Percentiles rank a stretch among this genome's conserved stretches.
Evolutionary conservation across 1,284 basidiomycete genomes (phyloP).

Genomic region (Tremellales sp.): DNA sequence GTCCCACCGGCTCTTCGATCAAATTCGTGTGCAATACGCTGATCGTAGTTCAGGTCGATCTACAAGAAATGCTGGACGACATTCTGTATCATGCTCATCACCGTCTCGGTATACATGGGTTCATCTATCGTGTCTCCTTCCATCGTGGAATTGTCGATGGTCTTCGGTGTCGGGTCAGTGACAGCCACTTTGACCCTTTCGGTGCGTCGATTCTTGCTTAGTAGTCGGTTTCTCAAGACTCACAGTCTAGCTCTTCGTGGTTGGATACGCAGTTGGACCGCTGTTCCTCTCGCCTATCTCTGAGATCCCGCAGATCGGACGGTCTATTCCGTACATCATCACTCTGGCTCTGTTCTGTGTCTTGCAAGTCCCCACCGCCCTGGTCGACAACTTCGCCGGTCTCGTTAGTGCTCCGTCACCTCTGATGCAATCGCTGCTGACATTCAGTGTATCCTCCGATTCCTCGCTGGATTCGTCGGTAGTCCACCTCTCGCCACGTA

Average conservation of each 20-base stretch:
- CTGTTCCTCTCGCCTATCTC: constrained; percentile 23
- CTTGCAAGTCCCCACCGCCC: constrained; percentile 22
- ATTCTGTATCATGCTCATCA: constrained; percentile 16
- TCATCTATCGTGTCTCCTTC: constrained; percentile 57
- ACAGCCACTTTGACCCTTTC: constrained; percentile 14
- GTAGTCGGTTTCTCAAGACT: too few relatives aligned
- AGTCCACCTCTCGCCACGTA: constrained; percentile 40
- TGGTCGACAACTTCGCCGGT: constrained; percentile 25
- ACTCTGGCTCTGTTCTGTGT: constrained; percentile 22
- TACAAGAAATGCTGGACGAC: constrained; percentile 21
- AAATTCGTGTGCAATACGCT: neutral
- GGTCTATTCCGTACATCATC: constrained; percentile 16
- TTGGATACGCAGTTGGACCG: constrained; percentile 29
- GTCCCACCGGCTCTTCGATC: neutral
- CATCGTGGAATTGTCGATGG: constrained; percentile 32
- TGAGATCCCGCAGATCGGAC: constrained; percentile 24
- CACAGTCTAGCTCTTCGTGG: constrained; percentile 26
- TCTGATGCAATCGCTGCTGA: constrained; percentile 9
- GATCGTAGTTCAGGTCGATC: constrained; percentile 8
- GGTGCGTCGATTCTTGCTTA: neutral
- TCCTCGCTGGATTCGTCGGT: constrained; percentile 39
- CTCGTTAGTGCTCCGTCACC: constrained; percentile 23
- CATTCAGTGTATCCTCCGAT: constrained; percentile 29
- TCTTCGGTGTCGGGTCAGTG: constrained; percentile 19
- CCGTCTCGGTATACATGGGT: constrained; percentile 58